Base-by-base conservation (phyloP, 768 basidiomycete genomes). In the Tricholoma flavovirens region DNA sequence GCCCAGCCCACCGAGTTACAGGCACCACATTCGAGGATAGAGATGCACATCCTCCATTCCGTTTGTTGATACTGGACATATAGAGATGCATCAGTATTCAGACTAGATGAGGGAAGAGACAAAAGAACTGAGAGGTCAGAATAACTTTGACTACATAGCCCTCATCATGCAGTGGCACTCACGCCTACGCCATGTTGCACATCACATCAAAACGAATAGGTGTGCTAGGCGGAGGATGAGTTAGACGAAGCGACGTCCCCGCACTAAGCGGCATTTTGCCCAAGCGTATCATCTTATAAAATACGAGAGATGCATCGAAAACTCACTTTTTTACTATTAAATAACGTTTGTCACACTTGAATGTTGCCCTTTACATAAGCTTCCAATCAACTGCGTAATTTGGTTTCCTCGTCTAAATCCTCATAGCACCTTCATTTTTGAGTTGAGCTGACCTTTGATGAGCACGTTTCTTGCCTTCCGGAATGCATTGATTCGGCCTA, bases 381-480 rank as follows among this genome's bases (percentile, higher is more conserved):
- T n/a, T 38, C 19, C 5, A 8, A 42, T 42, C n/a, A 9, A 42
- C 10, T 42, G 40, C 15, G 7, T 19, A 32, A 50, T 21, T 6
- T 3, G 4, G 14, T 49, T 14, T 32, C 11, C 30, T 19, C 8
- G 12, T 29, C 14, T 32, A 17, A 14, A 2, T 45, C 22, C 43
- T 45, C 21, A 24, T 24, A 45, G 22, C 11, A 45, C 38, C 17
- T 19, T 10, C 17, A n/a, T 40, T 40, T 9, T 17, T n/a, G 24
- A 52, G 15, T 35, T 26, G 24, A 38, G 51, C 14, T 9, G 24
- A 26, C 26, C 26, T 10, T 12, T 15, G 11, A 72, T 72, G 71
- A 68, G 65, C 56, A 57, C 68, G 2, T 72, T 69, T 53, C 53
- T 66, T 9, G 69, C 71, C 22, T 72, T 72, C 51, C 64, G 68